Evolutionary conservation across 163 green algal genomes (phyloP).

Genomic region (Chlamydomonas reinhardtii): DNA sequence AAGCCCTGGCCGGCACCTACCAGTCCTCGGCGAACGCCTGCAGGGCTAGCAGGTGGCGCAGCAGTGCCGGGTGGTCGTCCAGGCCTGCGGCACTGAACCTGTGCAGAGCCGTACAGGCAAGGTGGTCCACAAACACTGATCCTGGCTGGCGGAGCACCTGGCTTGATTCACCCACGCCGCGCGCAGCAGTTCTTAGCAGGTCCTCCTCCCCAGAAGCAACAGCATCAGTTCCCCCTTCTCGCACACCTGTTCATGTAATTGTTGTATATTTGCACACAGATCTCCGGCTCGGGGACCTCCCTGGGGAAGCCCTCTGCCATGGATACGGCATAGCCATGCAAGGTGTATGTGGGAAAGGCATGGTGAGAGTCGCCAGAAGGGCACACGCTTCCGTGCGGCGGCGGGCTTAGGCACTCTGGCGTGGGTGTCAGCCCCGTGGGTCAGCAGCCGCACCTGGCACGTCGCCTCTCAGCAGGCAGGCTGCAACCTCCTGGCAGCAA

Average conservation of each 20-base stretch:
- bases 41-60: conserved; percentile 44
- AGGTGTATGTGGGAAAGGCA: no score
- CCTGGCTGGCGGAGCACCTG: no score
- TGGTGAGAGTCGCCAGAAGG: no score
- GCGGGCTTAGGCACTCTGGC: no score
- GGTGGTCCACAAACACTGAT: no score
- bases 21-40: conserved; percentile 41
- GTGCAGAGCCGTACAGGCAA: background rate
- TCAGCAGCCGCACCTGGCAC: background rate
- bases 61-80: background rate
- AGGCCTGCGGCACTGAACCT: background rate
- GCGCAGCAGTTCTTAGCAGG: no score
- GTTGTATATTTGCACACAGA: background rate
- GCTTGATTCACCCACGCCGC: no score
- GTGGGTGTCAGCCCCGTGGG: no score
- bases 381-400: no score
- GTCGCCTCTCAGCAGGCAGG: background rate
- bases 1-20: background rate
- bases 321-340: no score
- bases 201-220: no score
- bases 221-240: background rate
- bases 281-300: conserved; percentile 16
- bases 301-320: conserved; percentile 20
- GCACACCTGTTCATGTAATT: background rate
- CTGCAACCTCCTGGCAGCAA: conserved; percentile 2